Percentiles rank a stretch among this genome's conserved stretches.
phyloP scores from a whole-genome alignment of 2,329 filamentous ascomycete species.

The Ceratocystiopsis brevicomis region DNA sequence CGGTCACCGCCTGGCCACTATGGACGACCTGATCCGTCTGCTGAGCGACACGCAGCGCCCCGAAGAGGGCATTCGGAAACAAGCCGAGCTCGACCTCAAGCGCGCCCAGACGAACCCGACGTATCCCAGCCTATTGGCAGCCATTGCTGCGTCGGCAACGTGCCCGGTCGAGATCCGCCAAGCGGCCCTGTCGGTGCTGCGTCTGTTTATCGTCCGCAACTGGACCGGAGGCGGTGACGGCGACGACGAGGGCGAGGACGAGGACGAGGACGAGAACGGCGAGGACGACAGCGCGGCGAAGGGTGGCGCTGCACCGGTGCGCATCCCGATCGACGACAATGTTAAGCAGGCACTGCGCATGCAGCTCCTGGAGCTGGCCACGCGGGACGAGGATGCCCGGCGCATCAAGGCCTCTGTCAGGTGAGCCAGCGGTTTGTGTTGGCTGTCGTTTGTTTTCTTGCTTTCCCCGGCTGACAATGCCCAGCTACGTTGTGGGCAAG shows the following conservation, averaged over 20 bases:
- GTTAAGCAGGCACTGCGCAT: conserved; percentile 57
- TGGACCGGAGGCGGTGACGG: conserved; percentile 67
- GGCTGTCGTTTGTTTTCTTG: too few species aligned
- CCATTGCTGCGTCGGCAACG: conserved; percentile 59
- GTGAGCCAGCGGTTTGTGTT: too few species aligned
- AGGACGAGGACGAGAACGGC: conserved; percentile 42
- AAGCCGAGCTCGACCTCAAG: conserved; percentile 69
- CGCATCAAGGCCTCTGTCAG: conserved; percentile 69
- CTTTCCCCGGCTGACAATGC: too few species aligned
- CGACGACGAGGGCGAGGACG: conserved; percentile 31
- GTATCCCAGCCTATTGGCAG: conserved; percentile 62
- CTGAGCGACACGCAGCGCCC: conserved; percentile 71
- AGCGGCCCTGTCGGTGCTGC: conserved; percentile 59
- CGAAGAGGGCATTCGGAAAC: conserved; percentile 57
- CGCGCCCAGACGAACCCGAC: conserved; percentile 48
- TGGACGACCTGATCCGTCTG: conserved; percentile 85
- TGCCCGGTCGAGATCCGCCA: conserved; percentile 63
- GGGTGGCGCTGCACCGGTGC: conserved; percentile 14
- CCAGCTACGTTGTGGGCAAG: conserved; percentile 63
- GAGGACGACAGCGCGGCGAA: conserved; percentile 24
- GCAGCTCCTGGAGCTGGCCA: conserved; percentile 57
- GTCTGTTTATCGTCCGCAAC: conserved; percentile 64
- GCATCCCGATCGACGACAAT: conserved; percentile 50
- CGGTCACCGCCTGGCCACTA: conserved; percentile 19
- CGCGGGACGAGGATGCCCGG: conserved; percentile 54